These are phyloP conservation scores for Neospermospora avenae DNA, from an alignment of 2,329 filamentous ascomycete species.

Conservation along the genomic window DNA sequence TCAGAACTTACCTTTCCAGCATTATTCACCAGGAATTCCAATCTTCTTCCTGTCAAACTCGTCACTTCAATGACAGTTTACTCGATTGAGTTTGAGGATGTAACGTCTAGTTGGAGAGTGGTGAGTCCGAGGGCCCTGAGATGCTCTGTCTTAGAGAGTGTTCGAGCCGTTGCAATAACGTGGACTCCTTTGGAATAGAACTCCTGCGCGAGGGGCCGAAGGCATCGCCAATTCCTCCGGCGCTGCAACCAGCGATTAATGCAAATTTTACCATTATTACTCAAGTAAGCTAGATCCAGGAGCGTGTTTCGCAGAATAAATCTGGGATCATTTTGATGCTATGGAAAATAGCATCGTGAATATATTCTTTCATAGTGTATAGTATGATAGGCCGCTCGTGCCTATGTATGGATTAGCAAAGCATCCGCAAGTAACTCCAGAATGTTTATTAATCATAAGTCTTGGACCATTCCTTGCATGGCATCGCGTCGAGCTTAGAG, in stretches of 20 bases:
- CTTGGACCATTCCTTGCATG: too few relatives aligned
- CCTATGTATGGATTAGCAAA: too few relatives aligned
- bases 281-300: not conserved
- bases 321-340: too few relatives aligned
- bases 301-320: too few relatives aligned
- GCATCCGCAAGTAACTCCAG: too few relatives aligned
- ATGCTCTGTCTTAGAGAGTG: conserved; percentile 36
- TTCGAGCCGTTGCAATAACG: conserved; percentile 42
- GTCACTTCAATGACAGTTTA: conserved; percentile 25
- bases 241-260: conserved; percentile 7
- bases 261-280: not conserved
- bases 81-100: conserved; percentile 36
- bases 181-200: conserved; percentile 38
- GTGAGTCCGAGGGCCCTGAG: conserved; percentile 31
- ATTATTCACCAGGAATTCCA: not conserved
- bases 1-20: not conserved
- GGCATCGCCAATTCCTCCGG: conserved; percentile 12
- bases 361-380: too few relatives aligned
- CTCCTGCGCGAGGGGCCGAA: conserved; percentile 37
- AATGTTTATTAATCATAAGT: too few relatives aligned
- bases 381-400: too few relatives aligned
- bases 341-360: too few relatives aligned
- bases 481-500: too few relatives aligned
- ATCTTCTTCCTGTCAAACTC: not conserved
- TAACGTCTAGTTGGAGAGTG: conserved; percentile 41